Conservation (phyloP, 306 rosid genomes). For the Vicia villosa region DNA sequence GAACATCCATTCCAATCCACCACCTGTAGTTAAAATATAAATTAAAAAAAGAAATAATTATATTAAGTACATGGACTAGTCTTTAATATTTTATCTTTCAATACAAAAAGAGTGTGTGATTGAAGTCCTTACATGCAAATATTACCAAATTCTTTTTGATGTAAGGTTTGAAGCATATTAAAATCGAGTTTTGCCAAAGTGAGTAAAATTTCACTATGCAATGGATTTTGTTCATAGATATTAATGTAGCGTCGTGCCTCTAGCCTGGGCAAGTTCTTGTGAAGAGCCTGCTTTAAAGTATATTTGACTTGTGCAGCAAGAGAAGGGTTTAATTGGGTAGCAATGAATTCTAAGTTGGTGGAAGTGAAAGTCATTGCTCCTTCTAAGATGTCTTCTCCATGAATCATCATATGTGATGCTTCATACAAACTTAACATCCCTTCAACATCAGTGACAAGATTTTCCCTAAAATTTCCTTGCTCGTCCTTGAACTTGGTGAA, state of each 20-base stretch:
- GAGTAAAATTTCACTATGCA: slow-evolving; percentile 22
- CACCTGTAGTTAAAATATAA: slow-evolving; percentile 18
- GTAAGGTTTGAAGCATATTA: slow-evolving; percentile 38
- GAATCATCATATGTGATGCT: slow-evolving; percentile 45
- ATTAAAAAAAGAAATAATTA: background rate
- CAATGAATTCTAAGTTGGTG: slow-evolving; percentile 29
- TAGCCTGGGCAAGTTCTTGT: slow-evolving; percentile 36
- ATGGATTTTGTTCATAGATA: slow-evolving; percentile 31
- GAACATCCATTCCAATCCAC: slow-evolving; percentile 38
- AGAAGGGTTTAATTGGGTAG: background rate
- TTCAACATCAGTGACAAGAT: background rate
- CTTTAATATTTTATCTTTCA: background rate
- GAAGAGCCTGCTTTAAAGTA: slow-evolving; percentile 22
- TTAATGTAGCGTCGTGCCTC: slow-evolving; percentile 32
- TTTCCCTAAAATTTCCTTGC: slow-evolving; percentile 8
- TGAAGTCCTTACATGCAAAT: slow-evolving; percentile 31
- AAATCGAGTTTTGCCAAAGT: slow-evolving; percentile 44
- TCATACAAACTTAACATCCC: slow-evolving; percentile 54
- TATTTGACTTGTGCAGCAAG: slow-evolving; percentile 21
- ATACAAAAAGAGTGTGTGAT: background rate
- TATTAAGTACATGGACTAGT: background rate
- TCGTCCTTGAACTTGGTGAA: slow-evolving; percentile 40
- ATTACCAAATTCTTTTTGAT: slow-evolving; percentile 37
- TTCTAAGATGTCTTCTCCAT: slow-evolving; percentile 51
- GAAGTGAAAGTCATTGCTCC: slow-evolving; percentile 45